A percentile compares a stretch with the other conserved stretches of the same genome.
These are phyloP conservation scores for Skeletonema tropicum DNA, from an alignment of 108 stramenopile genomes.

Conservation along the genomic window DNA sequence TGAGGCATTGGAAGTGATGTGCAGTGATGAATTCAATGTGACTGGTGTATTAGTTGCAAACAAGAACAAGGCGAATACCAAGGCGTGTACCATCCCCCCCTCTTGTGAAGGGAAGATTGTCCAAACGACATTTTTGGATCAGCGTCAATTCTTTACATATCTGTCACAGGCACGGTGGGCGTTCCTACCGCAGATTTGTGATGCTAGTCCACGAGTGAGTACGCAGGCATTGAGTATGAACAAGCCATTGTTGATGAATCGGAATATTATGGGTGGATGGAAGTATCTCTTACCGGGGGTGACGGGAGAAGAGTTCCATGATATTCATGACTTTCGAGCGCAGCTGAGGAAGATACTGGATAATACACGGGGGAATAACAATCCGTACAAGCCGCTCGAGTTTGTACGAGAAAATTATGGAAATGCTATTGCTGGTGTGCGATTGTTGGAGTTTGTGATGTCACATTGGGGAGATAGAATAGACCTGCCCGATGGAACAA, in stretches of 20 bases:
- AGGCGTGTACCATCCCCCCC: conserved; percentile 41
- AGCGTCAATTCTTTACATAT: conserved; percentile 41
- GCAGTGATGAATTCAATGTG: conserved; percentile 49
- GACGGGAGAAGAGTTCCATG: conserved; percentile 53
- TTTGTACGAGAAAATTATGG: conserved; percentile 35
- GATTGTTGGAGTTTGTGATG: conserved; percentile 31
- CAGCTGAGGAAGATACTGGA: conserved; percentile 37
- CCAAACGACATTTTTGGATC: conserved; percentile 49
- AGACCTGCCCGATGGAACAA: conserved; percentile 33
- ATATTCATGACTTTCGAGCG: conserved; percentile 13
- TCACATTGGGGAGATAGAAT: conserved; percentile 39
- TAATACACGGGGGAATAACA: conserved; percentile 35
- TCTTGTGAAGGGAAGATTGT: conserved; percentile 40
- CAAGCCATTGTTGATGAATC: conserved; percentile 49
- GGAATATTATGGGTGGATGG: conserved; percentile 56
- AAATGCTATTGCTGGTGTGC: conserved; percentile 24
- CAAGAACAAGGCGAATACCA: conserved; percentile 43
- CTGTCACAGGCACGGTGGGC: conserved; percentile 44
- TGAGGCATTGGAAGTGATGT: conserved; percentile 53
- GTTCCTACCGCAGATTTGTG: conserved; percentile 54
- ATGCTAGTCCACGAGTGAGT: conserved; percentile 53
- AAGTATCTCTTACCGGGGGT: conserved; percentile 44
- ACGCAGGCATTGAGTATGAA: conserved; percentile 54
- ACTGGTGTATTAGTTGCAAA: conserved; percentile 54
- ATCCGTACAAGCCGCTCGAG: conserved; percentile 37